phyloP scores from a whole-genome alignment of 192 early-diverging fungal genomes.

The Radiomyces spectabilis region DNA sequence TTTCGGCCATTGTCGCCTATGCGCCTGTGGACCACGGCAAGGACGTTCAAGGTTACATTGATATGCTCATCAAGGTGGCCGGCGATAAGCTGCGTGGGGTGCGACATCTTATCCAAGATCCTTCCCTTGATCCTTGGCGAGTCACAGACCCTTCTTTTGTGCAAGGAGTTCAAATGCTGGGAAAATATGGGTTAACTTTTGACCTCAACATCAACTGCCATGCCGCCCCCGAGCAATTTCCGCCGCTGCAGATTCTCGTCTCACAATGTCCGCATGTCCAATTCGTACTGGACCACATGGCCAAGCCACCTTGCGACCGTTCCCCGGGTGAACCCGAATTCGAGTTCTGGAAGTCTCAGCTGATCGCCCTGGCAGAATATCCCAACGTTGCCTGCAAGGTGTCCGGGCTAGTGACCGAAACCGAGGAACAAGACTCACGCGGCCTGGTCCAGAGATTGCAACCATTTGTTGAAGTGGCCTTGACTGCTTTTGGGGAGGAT shows the following conservation, averaged over 20 bases:
- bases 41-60: constrained; percentile 13
- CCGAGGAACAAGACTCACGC: neutral
- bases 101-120: constrained; percentile 20
- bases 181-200: constrained; percentile 12
- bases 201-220: constrained; percentile 21
- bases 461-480: constrained; percentile 15
- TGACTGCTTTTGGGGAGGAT: constrained; percentile 20
- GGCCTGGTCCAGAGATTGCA: too few relatives aligned
- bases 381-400: constrained; percentile 25
- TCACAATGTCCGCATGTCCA: constrained; percentile 10
- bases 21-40: constrained; percentile 25
- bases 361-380: constrained; percentile 7
- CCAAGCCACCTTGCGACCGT: constrained; percentile 20
- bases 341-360: constrained; percentile 13
- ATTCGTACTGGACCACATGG: constrained; percentile 29
- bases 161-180: constrained; percentile 12
- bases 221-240: constrained; percentile 18
- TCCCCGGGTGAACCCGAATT: constrained; percentile 9
- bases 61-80: constrained; percentile 6
- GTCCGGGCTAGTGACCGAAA: constrained; percentile 19
- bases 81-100: constrained; percentile 15
- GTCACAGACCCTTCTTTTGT: constrained; percentile 5
- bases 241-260: constrained; percentile 15
- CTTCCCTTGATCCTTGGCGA: constrained; percentile 5
- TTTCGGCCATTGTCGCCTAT: constrained; percentile 18